Evolutionary conservation across 2,329 filamentous ascomycete genomes (phyloP).

Genomic region (Samsoniella hepiali): DNA sequence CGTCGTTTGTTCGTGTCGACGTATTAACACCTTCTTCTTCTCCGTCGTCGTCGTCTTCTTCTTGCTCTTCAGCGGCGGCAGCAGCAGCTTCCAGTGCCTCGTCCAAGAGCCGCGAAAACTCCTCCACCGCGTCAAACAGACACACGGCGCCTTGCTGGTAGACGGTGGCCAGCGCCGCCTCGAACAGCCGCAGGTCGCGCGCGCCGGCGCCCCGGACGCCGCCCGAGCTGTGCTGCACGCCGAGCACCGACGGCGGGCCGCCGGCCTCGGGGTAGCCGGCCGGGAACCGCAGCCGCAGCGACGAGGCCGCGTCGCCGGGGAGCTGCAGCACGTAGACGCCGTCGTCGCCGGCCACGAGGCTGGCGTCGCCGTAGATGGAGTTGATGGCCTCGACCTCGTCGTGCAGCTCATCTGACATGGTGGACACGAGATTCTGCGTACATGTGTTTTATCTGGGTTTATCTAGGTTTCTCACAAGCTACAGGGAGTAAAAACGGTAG

Average conservation of each 20-base stretch:
- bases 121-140: constrained; percentile 87
- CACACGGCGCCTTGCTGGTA: constrained; percentile 73
- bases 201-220: constrained; percentile 69
- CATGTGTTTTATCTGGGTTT: not conserved
- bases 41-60: constrained; percentile 24
- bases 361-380: constrained; percentile 74
- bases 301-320: constrained; percentile 57
- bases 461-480: no score
- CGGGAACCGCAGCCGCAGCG: constrained; percentile 66
- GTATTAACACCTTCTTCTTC: constrained; percentile 17
- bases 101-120: constrained; percentile 50
- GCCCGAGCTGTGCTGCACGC: constrained; percentile 78
- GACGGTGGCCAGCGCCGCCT: constrained; percentile 62
- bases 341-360: constrained; percentile 45
- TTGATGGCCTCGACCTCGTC: constrained; percentile 82
- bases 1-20: constrained; percentile 2
- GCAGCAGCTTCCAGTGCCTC: constrained; percentile 25
- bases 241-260: constrained; percentile 68
- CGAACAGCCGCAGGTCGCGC: constrained; percentile 65
- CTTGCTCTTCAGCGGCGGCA: constrained; percentile 24
- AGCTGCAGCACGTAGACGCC: constrained; percentile 60
- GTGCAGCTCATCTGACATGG: constrained; percentile 57
- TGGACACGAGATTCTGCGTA: not conserved
- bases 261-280: constrained; percentile 73
- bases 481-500: not conserved